phyloP scores from a whole-genome alignment of 306 rosid species.

The Prunus mongolica region DNA sequence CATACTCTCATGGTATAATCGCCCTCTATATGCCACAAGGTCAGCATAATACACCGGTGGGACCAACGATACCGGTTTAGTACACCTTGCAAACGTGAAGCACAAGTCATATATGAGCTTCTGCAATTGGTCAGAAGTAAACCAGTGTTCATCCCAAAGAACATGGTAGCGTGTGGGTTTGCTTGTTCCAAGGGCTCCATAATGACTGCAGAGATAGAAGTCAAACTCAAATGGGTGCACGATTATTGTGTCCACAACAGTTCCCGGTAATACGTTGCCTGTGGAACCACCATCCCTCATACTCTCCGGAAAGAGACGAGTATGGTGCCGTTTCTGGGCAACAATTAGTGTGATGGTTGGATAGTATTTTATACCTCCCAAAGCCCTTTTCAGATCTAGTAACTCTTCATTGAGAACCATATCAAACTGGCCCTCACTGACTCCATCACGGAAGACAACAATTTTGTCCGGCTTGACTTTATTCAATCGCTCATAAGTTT shows the following conservation, averaged over 20 bases:
- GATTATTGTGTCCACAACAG: constrained; percentile 63
- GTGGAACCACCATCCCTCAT: constrained; percentile 33
- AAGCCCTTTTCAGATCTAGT: constrained; percentile 41
- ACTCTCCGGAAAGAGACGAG: constrained; percentile 55
- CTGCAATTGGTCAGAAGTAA: constrained; percentile 64
- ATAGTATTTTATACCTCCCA: constrained; percentile 26
- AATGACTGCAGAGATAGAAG: constrained; percentile 71
- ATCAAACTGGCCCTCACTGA: constrained; percentile 72
- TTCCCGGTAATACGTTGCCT: constrained; percentile 61
- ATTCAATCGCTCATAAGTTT: constrained; percentile 37
- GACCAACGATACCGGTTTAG: constrained; percentile 73
- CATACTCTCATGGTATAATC: constrained; percentile 55
- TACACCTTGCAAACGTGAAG: constrained; percentile 80
- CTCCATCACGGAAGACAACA: constrained; percentile 74
- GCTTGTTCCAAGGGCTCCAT: constrained; percentile 76
- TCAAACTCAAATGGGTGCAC: constrained; percentile 72
- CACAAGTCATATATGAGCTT: constrained; percentile 68
- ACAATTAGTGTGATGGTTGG: constrained; percentile 69
- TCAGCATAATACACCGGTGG: constrained; percentile 88
- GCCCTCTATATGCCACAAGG: constrained; percentile 77
- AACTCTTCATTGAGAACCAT: constrained; percentile 89
- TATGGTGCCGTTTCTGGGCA: constrained; percentile 73
- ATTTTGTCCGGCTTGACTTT: constrained; percentile 49
- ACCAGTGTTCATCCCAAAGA: constrained; percentile 62
- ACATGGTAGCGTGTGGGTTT: constrained; percentile 79